Evolutionary conservation across 2,329 filamentous ascomycete genomes (phyloP).

Genomic region (Sporothrix schenckii): DNA sequence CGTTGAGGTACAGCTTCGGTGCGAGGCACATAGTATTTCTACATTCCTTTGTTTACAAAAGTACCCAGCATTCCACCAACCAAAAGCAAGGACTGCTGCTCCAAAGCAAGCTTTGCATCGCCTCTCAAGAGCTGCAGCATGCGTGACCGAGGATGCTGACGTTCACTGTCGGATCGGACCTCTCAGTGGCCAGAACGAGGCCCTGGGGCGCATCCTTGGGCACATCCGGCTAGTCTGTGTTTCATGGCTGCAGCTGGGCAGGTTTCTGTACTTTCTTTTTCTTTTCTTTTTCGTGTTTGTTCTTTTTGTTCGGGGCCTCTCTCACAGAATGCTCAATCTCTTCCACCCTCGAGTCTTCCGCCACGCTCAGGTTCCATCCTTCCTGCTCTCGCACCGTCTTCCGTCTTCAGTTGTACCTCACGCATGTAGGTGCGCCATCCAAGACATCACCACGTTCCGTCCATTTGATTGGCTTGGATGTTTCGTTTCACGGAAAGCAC

Average conservation of each 20-base stretch:
- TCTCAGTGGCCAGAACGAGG: neutral
- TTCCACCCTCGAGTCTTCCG: too few species aligned
- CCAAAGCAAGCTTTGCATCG: neutral
- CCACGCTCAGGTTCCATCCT: neutral
- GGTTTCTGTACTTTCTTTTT: neutral
- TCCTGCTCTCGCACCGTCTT: neutral
- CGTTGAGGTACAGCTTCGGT: neutral
- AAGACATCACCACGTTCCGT: neutral
- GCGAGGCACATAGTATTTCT: too few species aligned
- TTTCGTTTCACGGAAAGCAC: conserved; percentile 24
- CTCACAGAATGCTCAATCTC: neutral
- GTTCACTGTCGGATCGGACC: conserved; percentile 2
- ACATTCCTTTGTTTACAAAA: too few species aligned
- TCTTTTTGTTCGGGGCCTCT: neutral
- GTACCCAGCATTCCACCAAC: neutral
- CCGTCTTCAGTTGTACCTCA: neutral
- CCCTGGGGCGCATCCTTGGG: neutral
- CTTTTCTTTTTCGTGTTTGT: neutral
- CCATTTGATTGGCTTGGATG: conserved; percentile 1
- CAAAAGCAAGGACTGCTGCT: neutral
- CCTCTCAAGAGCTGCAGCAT: conserved; percentile 21
- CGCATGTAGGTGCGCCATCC: neutral
- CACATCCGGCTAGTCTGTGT: conserved; percentile 7
- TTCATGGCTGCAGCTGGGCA: conserved; percentile 19
- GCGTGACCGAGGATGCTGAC: conserved; percentile 9